Evolutionary conservation across 1,284 basidiomycete species (phyloP), one percentile per base, ranked within the genome.

Genomic region (Microstroma glucosiphilum): DNA sequence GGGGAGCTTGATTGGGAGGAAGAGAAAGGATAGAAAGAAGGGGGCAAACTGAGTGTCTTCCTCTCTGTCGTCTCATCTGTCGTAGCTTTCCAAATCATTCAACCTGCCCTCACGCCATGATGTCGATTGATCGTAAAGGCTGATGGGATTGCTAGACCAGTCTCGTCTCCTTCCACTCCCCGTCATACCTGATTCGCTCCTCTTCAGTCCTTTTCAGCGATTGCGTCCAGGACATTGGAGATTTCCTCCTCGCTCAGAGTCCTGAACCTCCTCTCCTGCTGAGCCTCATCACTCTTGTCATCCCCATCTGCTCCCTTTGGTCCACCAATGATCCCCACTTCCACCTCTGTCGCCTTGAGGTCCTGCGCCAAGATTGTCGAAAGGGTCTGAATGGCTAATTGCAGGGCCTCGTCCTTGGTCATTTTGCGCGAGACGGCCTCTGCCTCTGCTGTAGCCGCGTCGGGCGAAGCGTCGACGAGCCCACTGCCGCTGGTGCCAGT

Each of bases 341-440:
- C 83, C 56, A 85, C 81, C 71, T 85, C 84, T 19, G 69, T 71
- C 17, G 81, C 77, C 78, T 97, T 97, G 83, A 93, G 92, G 80
- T 98, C 96, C 23, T 93, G 96, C 40, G 91, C 88, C 7, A 80
- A 92, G 88, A 61, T 97, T 88, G 88, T 91, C 41, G 91, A 91
- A 80, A 99, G 88, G 15, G 89, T 89, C 80, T 94, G 91, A 65
- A 99, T 92, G 0, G 94, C 94, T 81, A 96, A 86, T 89, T 97
- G 78, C 23, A 78, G 64, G 8, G 71, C 72, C 11, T 73, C 75
- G 37, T 80, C 69, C 19, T 65, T 58, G 11, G 58, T 59, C 23
- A 79, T 56, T 19, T 66, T 69, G 9, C 69, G 57, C 3, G 68
- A 63, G 58, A 63, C 58, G 37, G 68, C 59, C 57, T 69, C 61